These are phyloP conservation scores for Massospora cicadina DNA, from an alignment of 371 early-diverging fungal genomes.

Conservation along the genomic window DNA sequence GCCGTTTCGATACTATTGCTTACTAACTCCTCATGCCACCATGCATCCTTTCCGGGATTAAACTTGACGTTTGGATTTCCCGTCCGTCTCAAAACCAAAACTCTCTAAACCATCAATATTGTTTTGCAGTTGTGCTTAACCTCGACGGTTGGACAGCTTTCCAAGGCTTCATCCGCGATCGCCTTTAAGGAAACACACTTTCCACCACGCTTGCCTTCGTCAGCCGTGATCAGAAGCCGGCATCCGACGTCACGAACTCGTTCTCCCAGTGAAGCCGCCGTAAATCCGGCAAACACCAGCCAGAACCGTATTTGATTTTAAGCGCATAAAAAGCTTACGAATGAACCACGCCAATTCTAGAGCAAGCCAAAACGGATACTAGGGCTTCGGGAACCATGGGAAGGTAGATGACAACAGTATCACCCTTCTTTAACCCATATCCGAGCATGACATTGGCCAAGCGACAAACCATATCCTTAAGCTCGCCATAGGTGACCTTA, in stretches of 20 bases:
- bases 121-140: background rate
- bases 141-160: constrained; percentile 47
- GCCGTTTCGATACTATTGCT: constrained; percentile 12
- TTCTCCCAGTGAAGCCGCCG: constrained; percentile 66
- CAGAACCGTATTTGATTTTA: constrained; percentile 15
- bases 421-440: constrained; percentile 73
- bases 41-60: constrained; percentile 52
- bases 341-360: constrained; percentile 81
- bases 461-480: constrained; percentile 59
- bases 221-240: constrained; percentile 61
- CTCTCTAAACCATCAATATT: constrained; percentile 21
- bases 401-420: constrained; percentile 89
- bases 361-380: constrained; percentile 82
- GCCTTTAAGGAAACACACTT: constrained; percentile 75
- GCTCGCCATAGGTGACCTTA: constrained; percentile 64
- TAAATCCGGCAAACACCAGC: constrained; percentile 90
- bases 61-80: constrained; percentile 53
- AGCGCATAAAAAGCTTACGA: constrained; percentile 7
- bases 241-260: constrained; percentile 62
- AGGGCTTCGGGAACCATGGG: constrained; percentile 93
- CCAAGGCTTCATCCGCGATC: constrained; percentile 77
- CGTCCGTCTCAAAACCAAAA: constrained; percentile 79
- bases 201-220: constrained; percentile 78
- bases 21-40: constrained; percentile 71
- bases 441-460: constrained; percentile 62